Percentiles rank a stretch among this genome's conserved stretches.
Evolutionary conservation across 371 early-diverging fungal genomes (phyloP).

Genomic region (Mortierella sp.): DNA sequence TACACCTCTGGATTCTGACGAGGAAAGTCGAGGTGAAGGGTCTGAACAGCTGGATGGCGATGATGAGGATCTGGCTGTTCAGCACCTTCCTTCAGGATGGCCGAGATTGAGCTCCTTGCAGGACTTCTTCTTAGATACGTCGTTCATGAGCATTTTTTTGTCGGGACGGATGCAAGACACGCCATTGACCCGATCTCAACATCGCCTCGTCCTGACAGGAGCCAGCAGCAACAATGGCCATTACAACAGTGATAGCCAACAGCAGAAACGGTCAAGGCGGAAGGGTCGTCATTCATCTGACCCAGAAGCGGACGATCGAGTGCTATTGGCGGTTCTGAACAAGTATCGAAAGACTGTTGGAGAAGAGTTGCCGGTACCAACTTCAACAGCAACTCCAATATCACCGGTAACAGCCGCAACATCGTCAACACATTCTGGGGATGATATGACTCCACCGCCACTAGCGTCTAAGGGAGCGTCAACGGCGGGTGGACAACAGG

Average conservation of each 20-base stretch:
- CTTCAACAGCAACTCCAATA: neutral
- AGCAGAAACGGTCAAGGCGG: neutral
- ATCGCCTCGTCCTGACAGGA: slow-evolving; percentile 31
- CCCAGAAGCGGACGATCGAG: slow-evolving; percentile 15
- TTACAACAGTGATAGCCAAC: neutral
- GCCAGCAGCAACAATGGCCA: slow-evolving; percentile 13
- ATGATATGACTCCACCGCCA: slow-evolving; percentile 40
- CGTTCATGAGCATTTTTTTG: slow-evolving; percentile 56
- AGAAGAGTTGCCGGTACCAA: neutral
- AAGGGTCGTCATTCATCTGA: neutral
- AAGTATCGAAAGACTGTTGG: slow-evolving; percentile 32
- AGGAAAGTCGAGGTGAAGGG: neutral
- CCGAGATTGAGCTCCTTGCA: slow-evolving; percentile 36
- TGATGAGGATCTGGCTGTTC: neutral
- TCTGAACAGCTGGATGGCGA: neutral
- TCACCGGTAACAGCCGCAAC: neutral
- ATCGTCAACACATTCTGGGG: neutral
- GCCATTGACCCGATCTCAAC: slow-evolving; percentile 43
- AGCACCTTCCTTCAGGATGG: slow-evolving; percentile 20
- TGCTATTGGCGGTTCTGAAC: slow-evolving; percentile 31
- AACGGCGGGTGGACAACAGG: slow-evolving; percentile 19
- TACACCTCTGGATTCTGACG: slow-evolving; percentile 13
- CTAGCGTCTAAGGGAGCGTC: slow-evolving; percentile 16
- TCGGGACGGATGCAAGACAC: slow-evolving; percentile 50
- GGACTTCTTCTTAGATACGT: slow-evolving; percentile 57